Conservation (phyloP, 768 basidiomycete species). For the Glaciozyma antarctica region DNA sequence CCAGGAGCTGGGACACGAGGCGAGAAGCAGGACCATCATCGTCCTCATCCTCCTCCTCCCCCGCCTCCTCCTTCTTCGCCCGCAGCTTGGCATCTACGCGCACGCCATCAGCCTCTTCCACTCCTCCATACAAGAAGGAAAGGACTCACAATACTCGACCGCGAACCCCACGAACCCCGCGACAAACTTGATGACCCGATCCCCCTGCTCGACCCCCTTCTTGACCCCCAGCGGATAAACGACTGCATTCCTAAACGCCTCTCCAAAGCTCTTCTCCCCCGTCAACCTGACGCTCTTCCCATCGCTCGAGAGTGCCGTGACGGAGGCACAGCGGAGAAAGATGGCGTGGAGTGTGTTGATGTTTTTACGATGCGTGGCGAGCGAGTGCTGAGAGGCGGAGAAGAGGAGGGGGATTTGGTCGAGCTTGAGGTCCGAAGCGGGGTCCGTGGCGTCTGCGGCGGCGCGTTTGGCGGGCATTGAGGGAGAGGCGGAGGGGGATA, state of each 20-base stretch:
- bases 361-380: conserved; percentile 79
- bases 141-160: conserved; percentile 58
- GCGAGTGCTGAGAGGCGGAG: conserved; percentile 13
- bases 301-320: conserved; percentile 41
- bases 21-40: conserved; percentile 62
- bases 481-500: too few species aligned
- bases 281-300: conserved; percentile 46
- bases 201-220: conserved; percentile 67
- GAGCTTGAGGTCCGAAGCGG: conserved; percentile 1
- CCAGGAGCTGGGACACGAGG: conserved; percentile 58
- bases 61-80: conserved; percentile 27
- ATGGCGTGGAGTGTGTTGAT: conserved; percentile 70
- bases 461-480: too few species aligned
- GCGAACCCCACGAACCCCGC: conserved; percentile 66
- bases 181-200: conserved; percentile 70
- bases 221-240: conserved; percentile 59
- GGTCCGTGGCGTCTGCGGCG: background rate
- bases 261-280: conserved; percentile 70
- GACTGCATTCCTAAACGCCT: conserved; percentile 50
- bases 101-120: background rate
- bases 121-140: background rate
- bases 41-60: conserved; percentile 43
- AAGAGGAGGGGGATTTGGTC: conserved; percentile 18
- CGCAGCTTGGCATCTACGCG: conserved; percentile 20
- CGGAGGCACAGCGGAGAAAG: conserved; percentile 54